These are phyloP conservation scores for Aspergillus nidulans DNA, from an alignment of 495 filamentous ascomycete species.

Conservation along the genomic window DNA sequence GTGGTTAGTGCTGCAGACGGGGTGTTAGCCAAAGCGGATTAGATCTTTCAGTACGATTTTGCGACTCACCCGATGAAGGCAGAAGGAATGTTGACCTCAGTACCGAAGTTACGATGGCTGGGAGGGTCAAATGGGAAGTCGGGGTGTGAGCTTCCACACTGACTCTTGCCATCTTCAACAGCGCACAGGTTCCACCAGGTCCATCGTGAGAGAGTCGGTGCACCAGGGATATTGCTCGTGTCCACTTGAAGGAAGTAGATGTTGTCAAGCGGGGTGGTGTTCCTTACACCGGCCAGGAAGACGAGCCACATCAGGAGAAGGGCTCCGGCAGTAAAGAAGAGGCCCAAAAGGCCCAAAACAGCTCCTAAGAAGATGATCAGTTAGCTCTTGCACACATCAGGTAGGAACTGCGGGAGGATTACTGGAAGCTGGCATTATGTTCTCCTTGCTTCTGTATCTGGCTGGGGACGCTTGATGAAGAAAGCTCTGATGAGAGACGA, in stretches of 20 bases:
- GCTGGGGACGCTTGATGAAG: background rate
- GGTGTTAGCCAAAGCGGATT: background rate
- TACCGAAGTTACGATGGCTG: slow-evolving; percentile 53
- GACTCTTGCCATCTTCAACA: slow-evolving; percentile 49
- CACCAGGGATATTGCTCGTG: slow-evolving; percentile 64
- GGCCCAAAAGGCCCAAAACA: slow-evolving; percentile 54
- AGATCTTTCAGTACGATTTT: background rate
- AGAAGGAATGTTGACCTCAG: slow-evolving; percentile 49
- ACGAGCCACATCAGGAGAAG: slow-evolving; percentile 76
- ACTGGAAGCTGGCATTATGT: slow-evolving; percentile 36
- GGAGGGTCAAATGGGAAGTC: slow-evolving; percentile 65
- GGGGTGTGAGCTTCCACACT: slow-evolving; percentile 51
- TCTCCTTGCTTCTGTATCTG: slow-evolving; percentile 1
- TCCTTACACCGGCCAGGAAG: slow-evolving; percentile 63
- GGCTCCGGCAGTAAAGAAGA: slow-evolving; percentile 71
- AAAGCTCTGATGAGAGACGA: background rate
- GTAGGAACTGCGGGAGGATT: slow-evolving; percentile 9
- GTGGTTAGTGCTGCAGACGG: slow-evolving; percentile 40
- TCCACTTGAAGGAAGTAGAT: slow-evolving; percentile 80
- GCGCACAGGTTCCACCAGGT: slow-evolving; percentile 78
- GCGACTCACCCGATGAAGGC: slow-evolving; percentile 50
- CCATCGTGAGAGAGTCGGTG: slow-evolving; percentile 69
- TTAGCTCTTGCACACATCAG: slow-evolving; percentile 1
- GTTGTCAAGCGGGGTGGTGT: slow-evolving; percentile 57
- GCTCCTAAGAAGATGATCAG: slow-evolving; percentile 30